These are phyloP conservation scores for Sphaceloma murrayae DNA, from an alignment of 2,329 filamentous ascomycete species.

Conservation along the genomic window DNA sequence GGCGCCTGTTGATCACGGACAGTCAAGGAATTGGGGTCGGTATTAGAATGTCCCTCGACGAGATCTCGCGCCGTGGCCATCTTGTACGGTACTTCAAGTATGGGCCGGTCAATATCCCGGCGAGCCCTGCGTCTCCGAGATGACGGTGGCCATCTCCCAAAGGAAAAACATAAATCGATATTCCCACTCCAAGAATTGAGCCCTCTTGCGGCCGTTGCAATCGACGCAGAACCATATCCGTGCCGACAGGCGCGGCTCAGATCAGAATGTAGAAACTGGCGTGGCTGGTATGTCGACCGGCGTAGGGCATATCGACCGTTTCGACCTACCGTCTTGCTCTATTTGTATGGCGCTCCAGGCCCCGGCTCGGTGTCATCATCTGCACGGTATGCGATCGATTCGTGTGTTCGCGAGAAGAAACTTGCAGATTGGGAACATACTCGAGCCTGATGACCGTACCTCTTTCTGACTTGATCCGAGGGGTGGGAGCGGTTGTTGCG, in stretches of 20 bases:
- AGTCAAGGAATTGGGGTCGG: too few species aligned
- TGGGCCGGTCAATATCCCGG: conserved; percentile 5
- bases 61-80: background rate
- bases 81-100: background rate
- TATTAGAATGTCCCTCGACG: too few species aligned
- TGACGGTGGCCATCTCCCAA: too few species aligned
- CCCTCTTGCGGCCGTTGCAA: conserved; percentile 5
- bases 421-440: too few species aligned
- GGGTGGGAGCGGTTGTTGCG: too few species aligned
- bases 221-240: conserved; percentile 1
- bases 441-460: too few species aligned
- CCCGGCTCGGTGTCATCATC: too few species aligned
- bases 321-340: conserved; percentile 5
- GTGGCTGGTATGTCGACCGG: conserved; percentile 13
- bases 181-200: conserved; percentile 6
- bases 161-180: conserved; percentile 12
- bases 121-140: too few species aligned
- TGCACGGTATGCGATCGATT: background rate
- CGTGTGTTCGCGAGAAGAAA: too few species aligned
- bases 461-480: too few species aligned
- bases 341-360: too few species aligned
- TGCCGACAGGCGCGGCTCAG: background rate
- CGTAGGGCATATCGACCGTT: conserved; percentile 11
- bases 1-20: too few species aligned
- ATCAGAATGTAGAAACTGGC: background rate